Evolutionary conservation across 23 red algal genomes (phyloP), one percentile per base, ranked within the genome.

Genomic region (Gracilariopsis chorda): DNA sequence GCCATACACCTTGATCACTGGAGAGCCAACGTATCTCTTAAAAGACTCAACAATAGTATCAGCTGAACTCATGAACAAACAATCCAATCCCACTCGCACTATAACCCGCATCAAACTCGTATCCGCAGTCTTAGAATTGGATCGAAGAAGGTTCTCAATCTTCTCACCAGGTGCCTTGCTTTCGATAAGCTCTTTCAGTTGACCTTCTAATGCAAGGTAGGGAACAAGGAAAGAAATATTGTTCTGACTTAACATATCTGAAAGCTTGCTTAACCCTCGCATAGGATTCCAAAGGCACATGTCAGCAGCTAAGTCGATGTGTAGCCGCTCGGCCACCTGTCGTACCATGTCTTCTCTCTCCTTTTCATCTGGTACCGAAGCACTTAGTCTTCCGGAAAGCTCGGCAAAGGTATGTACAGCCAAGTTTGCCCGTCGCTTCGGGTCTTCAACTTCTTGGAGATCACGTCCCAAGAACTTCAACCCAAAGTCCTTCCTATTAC

Each of bases 381-480:
- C 40, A 40, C 41, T 94, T 36, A 88, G 43, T 36, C 69, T 63
- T 49, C 78, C 32, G 21, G 35, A 49, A 17, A 94, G 65, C 35
- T 88, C 82, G 11, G 68, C 51, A 41, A 88, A 88, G 19, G 86
- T 59, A 47, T 64, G 51, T 44, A 87, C 46, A 17, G 86, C 75
- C 24, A 94, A 55, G 37, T 81, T 87, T 7, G 80, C 45, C 45
- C 28, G 53, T 36, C 73, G 74, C 23, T 77, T 88, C 3, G 56
- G 41, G 20, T 94, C 92, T 52, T 80, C 52, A 33, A 88, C 58
- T 48, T 52, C 70, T 40, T 43, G 41, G 1, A 94, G 25, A 24
- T 51, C 72, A 28, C 51, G 67, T 19, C 48, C 77, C 20, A 94
- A 41, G 59, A 94, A 94, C 1, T 61, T 80, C 23, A 94, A 43